Evolutionary conservation across 2,329 filamentous ascomycete genomes (phyloP).

Genomic region (Tolypocladium endophyticum): DNA sequence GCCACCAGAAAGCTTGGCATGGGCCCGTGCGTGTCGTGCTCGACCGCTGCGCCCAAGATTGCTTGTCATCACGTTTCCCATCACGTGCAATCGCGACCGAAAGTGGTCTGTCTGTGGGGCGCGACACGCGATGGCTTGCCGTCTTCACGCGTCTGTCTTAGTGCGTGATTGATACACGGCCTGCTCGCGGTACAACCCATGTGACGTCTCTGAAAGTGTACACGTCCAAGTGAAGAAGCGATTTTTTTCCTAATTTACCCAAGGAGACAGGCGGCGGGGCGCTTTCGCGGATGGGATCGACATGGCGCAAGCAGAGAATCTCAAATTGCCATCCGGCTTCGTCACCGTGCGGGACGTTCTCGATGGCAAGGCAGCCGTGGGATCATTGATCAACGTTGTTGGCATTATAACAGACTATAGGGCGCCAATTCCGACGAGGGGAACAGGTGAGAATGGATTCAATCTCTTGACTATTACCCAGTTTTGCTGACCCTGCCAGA

Average conservation of each 20-base stretch:
- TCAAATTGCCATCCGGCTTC: slow-evolving; percentile 12
- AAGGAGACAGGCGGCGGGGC: not conserved
- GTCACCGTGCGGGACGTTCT: slow-evolving; percentile 30
- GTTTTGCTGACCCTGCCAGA: slow-evolving; percentile 27
- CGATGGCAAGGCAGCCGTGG: slow-evolving; percentile 19
- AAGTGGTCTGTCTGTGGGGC: not conserved
- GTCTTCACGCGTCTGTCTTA: not conserved
- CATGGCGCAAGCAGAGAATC: not conserved
- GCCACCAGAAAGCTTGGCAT: not conserved
- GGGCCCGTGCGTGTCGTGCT: not conserved
- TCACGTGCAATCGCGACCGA: slow-evolving; percentile 16
- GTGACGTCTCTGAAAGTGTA: not conserved
- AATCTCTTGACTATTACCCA: not conserved
- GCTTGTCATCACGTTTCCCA: slow-evolving; percentile 7
- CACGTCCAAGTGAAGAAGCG: not conserved
- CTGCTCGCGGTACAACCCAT: not conserved
- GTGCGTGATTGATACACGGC: not conserved
- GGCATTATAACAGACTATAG: slow-evolving; percentile 61
- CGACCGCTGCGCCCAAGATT: not conserved
- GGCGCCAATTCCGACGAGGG: slow-evolving; percentile 37
- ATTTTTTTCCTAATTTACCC: too few relatives aligned
- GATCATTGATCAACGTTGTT: slow-evolving; percentile 44
- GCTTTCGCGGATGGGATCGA: not conserved
- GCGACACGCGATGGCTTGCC: not conserved
- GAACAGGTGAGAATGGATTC: slow-evolving; percentile 30